These are phyloP conservation scores for Gaeumannomyces tritici DNA, from an alignment of 2,329 filamentous ascomycete species.

Conservation along the genomic window DNA sequence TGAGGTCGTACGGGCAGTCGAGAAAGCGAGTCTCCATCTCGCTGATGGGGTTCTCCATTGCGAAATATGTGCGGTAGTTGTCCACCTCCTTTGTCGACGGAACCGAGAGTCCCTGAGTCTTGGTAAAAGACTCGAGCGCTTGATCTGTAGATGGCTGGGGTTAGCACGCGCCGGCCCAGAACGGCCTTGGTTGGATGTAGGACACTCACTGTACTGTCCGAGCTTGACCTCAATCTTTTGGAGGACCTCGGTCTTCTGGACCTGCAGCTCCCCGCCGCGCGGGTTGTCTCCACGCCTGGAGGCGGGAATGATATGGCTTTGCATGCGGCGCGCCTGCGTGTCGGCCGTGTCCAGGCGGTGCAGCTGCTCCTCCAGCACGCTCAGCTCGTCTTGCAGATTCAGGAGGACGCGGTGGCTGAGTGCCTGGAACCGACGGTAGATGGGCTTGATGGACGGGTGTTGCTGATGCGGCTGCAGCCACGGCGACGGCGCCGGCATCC, in stretches of 20 bases:
- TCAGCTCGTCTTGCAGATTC: conserved; percentile 77
- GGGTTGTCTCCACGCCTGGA: conserved; percentile 49
- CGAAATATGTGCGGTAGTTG: conserved; percentile 42
- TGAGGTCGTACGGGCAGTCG: conserved; percentile 41
- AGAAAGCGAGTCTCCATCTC: conserved; percentile 53
- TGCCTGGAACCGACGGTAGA: conserved; percentile 76
- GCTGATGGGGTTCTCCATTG: conserved; percentile 40
- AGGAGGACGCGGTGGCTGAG: conserved; percentile 76
- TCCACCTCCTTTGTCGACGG: conserved; percentile 36
- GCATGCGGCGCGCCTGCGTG: conserved; percentile 33
- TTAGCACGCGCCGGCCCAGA: not conserved
- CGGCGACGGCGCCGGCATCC: not conserved
- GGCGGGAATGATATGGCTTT: conserved; percentile 40
- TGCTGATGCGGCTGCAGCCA: not conserved
- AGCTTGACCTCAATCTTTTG: conserved; percentile 57
- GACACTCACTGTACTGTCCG: conserved; percentile 53
- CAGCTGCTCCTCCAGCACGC: conserved; percentile 71
- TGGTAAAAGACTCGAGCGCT: conserved; percentile 47
- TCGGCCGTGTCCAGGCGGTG: conserved; percentile 54
- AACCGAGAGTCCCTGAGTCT: conserved; percentile 36
- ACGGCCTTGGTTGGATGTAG: not conserved
- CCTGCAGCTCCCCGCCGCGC: conserved; percentile 46
- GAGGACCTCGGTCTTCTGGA: conserved; percentile 50
- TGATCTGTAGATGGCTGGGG: conserved; percentile 34
- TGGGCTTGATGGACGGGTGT: conserved; percentile 35